Evolutionary conservation across 2,329 filamentous ascomycete genomes (phyloP).

Genomic region (Calcarisporium arbuscula): DNA sequence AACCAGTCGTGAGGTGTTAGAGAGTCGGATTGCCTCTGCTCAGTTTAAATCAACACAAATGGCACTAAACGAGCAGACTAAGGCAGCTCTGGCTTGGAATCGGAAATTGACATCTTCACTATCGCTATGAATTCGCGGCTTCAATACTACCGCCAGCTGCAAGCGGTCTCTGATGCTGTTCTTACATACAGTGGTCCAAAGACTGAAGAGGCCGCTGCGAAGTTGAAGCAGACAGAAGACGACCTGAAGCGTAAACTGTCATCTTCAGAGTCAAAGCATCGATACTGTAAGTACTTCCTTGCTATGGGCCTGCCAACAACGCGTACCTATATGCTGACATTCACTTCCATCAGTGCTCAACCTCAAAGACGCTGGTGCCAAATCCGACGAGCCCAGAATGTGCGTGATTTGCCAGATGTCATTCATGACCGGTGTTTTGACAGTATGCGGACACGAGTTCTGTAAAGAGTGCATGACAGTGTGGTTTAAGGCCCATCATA

Average conservation of each 20-base stretch:
- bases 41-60: conserved; percentile 57
- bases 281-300: conserved; percentile 54
- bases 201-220: conserved; percentile 41
- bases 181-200: conserved; percentile 62
- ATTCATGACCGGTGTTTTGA: conserved; percentile 75
- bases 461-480: conserved; percentile 79
- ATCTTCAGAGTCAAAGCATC: conserved; percentile 62
- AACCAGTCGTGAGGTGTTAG: conserved; percentile 52
- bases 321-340: conserved; percentile 7
- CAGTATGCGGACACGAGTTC: conserved; percentile 85
- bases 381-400: conserved; percentile 56
- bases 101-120: conserved; percentile 71
- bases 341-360: conserved; percentile 37
- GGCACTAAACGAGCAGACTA: conserved; percentile 44
- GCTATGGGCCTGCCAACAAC: too few species aligned
- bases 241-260: conserved; percentile 52
- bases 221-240: conserved; percentile 26
- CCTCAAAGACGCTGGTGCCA: conserved; percentile 52
- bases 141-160: conserved; percentile 86
- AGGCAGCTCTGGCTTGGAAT: conserved; percentile 46
- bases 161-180: conserved; percentile 85
- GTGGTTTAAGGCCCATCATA: conserved; percentile 71
- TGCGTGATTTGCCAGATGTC: conserved; percentile 80
- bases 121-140: conserved; percentile 76
- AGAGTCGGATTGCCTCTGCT: conserved; percentile 57